Conservation (phyloP, 2,329 filamentous ascomycete species). For the Aspergillus versicolor region DNA sequence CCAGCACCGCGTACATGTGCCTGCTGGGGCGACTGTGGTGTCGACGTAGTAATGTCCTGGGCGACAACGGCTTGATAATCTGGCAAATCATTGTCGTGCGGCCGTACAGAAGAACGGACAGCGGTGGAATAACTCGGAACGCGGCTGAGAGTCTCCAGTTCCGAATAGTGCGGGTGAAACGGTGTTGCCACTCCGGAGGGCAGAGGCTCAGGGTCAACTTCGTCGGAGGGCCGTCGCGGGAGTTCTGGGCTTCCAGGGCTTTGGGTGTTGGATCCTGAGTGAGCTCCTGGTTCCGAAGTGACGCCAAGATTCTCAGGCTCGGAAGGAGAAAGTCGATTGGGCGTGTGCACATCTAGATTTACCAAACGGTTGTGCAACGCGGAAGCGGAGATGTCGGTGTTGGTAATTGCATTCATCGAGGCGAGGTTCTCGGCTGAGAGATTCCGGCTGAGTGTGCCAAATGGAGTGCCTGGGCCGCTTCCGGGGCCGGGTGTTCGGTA, state of each 20-base stretch:
- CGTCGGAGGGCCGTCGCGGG: constrained; percentile 49
- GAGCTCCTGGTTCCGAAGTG: constrained; percentile 29
- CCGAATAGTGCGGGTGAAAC: constrained; percentile 47
- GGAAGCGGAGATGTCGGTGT: constrained; percentile 59
- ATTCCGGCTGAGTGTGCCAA: constrained; percentile 65
- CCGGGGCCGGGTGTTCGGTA: constrained; percentile 71
- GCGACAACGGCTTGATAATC: constrained; percentile 63
- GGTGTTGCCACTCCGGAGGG: constrained; percentile 44
- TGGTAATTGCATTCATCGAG: constrained; percentile 52
- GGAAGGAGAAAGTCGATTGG: constrained; percentile 21
- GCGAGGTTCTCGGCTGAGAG: constrained; percentile 80
- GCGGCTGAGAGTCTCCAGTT: constrained; percentile 66
- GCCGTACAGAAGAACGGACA: constrained; percentile 62
- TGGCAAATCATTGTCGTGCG: constrained; percentile 56
- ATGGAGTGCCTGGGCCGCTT: constrained; percentile 76
- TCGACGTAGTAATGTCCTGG: constrained; percentile 25
- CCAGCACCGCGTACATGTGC: constrained; percentile 38
- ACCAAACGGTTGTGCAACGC: constrained; percentile 68
- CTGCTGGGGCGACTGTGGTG: constrained; percentile 39
- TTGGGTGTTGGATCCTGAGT: constrained; percentile 27
- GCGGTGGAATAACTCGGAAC: constrained; percentile 78
- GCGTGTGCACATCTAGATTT: constrained; percentile 47
- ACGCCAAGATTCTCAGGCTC: constrained; percentile 27
- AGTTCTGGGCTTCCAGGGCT: constrained; percentile 35
- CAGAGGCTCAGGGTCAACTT: constrained; percentile 45